These are phyloP conservation scores for Alternaria rosae DNA, from an alignment of 2,329 filamentous ascomycete species.

Conservation along the genomic window DNA sequence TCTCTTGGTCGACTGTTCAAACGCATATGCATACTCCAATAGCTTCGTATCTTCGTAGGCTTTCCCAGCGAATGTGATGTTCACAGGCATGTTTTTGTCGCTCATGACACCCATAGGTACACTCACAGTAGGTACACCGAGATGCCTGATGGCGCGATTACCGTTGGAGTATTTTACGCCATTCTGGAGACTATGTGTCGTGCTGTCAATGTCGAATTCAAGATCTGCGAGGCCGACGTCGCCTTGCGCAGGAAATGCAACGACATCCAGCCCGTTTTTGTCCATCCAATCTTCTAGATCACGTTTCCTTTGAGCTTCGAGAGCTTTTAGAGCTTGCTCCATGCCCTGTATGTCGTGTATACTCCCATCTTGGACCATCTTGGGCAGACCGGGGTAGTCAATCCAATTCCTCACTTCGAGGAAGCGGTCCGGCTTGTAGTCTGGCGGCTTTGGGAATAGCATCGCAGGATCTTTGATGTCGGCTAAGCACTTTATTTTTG, in stretches of 20 bases:
- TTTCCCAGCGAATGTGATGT: constrained; percentile 61
- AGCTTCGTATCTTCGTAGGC: constrained; percentile 56
- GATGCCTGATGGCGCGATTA: constrained; percentile 61
- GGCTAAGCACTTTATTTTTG: constrained; percentile 48
- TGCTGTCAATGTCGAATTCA: constrained; percentile 48
- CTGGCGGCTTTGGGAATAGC: constrained; percentile 49
- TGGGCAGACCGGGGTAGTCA: constrained; percentile 47
- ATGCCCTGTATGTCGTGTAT: constrained; percentile 56
- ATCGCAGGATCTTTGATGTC: constrained; percentile 49
- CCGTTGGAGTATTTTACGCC: constrained; percentile 64
- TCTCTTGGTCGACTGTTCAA: constrained; percentile 24
- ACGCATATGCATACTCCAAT: constrained; percentile 32
- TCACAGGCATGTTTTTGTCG: constrained; percentile 60
- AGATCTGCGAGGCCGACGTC: constrained; percentile 60
- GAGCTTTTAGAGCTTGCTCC: constrained; percentile 52
- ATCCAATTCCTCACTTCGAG: constrained; percentile 52
- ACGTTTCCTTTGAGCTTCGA: constrained; percentile 59
- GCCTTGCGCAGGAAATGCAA: constrained; percentile 60
- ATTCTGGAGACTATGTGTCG: constrained; percentile 54
- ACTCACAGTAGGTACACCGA: constrained; percentile 63
- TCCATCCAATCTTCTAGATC: constrained; percentile 63
- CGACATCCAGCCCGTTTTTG: constrained; percentile 51
- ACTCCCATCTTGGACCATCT: constrained; percentile 38
- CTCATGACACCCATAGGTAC: constrained; percentile 62
- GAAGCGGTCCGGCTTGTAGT: constrained; percentile 50